Percentiles rank a stretch among this genome's conserved stretches.
phyloP scores from a whole-genome alignment of 2,329 filamentous ascomycete genomes.

The Pestalotiopsis sp. region DNA sequence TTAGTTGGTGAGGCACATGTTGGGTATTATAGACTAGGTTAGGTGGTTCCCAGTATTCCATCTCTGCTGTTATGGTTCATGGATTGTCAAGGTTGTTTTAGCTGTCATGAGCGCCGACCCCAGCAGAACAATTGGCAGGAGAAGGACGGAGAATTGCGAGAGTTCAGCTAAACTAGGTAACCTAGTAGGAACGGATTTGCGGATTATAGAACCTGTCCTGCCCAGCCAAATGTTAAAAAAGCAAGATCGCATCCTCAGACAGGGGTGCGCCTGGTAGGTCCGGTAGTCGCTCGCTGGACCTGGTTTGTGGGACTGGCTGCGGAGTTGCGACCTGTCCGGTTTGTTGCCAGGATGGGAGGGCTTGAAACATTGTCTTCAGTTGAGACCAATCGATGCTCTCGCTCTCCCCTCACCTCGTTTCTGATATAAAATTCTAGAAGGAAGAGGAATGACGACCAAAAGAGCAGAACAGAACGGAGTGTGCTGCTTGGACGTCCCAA shows the following conservation, averaged over 20 bases:
- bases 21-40: not conserved
- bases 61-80: slow-evolving; percentile 6
- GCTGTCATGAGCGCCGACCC: not conserved
- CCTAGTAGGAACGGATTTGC: too few relatives aligned
- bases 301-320: not conserved
- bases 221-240: not conserved
- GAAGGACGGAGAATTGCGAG: not conserved
- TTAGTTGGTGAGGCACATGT: not conserved
- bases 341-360: not conserved
- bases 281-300: not conserved
- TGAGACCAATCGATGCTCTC: not conserved
- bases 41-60: not conserved
- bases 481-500: not conserved
- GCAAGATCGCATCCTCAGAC: slow-evolving; percentile 1
- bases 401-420: not conserved
- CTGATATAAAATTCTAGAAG: not conserved
- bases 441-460: not conserved
- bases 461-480: not conserved
- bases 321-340: not conserved
- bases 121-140: not conserved
- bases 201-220: slow-evolving; percentile 4
- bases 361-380: slow-evolving; percentile 1
- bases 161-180: not conserved
- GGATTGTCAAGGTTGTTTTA: not conserved
- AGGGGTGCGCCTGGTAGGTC: slow-evolving; percentile 3